phyloP scores from a whole-genome alignment of 331 rosid species.

The Saraca asoca region DNA sequence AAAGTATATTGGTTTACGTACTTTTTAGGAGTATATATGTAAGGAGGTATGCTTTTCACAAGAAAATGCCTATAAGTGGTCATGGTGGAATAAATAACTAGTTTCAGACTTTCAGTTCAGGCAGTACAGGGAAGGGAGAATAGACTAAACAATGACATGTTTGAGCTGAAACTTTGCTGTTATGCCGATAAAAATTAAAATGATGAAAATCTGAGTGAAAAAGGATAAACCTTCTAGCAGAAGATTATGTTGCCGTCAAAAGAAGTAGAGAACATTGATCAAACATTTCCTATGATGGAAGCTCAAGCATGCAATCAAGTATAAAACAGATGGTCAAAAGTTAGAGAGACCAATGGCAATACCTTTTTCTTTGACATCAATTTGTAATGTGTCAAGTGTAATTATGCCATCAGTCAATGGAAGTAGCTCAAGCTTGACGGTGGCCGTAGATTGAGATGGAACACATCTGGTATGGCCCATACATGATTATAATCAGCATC shows the following conservation, averaged over 20 bases:
- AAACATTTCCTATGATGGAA: slow-evolving; percentile 17
- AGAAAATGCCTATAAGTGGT: too few relatives aligned
- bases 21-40: neutral
- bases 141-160: too few relatives aligned
- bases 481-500: slow-evolving; percentile 28
- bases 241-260: neutral
- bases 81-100: too few relatives aligned
- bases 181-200: too few relatives aligned
- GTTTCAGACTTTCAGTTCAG: too few relatives aligned
- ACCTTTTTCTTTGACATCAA: slow-evolving; percentile 93
- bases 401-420: slow-evolving; percentile 92
- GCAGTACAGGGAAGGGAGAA: too few relatives aligned
- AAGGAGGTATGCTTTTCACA: too few relatives aligned
- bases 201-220: too few relatives aligned
- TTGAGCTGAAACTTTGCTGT: too few relatives aligned
- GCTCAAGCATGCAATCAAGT: slow-evolving; percentile 31
- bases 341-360: neutral
- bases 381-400: slow-evolving; percentile 80
- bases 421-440: slow-evolving; percentile 90
- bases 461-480: slow-evolving; percentile 57
- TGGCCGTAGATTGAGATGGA: slow-evolving; percentile 76
- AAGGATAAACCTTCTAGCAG: too few relatives aligned
- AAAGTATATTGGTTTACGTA: too few relatives aligned
- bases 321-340: slow-evolving; percentile 11
- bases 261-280: slow-evolving; percentile 14